A percentile compares a stretch with the other conserved stretches of the same genome.
These are phyloP conservation scores for Uronychia setigera DNA, from an alignment of 73 alveolate species.

Conservation along the genomic window DNA sequence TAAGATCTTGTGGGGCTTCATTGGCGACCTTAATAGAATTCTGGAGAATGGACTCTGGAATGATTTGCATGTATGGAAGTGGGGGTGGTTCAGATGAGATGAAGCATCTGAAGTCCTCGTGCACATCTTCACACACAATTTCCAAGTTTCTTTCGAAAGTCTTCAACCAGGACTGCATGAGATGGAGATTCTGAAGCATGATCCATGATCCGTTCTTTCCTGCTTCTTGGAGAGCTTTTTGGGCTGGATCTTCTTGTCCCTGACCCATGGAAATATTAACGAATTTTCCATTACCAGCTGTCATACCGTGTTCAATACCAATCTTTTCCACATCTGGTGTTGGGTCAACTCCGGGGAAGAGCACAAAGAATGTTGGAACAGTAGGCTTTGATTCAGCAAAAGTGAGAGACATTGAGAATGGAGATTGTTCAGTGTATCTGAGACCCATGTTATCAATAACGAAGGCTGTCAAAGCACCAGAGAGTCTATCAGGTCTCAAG, in stretches of 20 bases:
- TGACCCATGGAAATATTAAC: conserved; percentile 99
- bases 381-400: conserved; percentile 91
- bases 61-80: conserved; percentile 91
- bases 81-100: conserved; percentile 99
- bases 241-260: conserved; percentile 99
- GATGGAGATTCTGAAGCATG: conserved; percentile 99
- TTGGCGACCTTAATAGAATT: conserved; percentile 98
- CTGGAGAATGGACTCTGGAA: conserved; percentile 98
- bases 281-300: conserved; percentile 93
- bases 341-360: conserved; percentile 99
- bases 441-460: conserved; percentile 94
- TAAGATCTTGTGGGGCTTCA: conserved; percentile 99
- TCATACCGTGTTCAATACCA: conserved; percentile 50
- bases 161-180: conserved; percentile 97
- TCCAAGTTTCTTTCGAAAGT: conserved; percentile 92
- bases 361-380: conserved; percentile 98
- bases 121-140: conserved; percentile 90
- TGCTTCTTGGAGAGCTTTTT: conserved; percentile 93
- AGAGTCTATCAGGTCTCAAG: conserved; percentile 98
- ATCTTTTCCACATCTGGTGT: conserved; percentile 99
- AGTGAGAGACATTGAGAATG: conserved; percentile 97
- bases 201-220: conserved; percentile 99
- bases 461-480: conserved; percentile 94
- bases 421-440: conserved; percentile 93
- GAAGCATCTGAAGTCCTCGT: conserved; percentile 98